Evolutionary conservation across 352 stramenopile species (phyloP), one percentile per base, ranked within the genome.

Genomic region (Aphanomyces astaci): DNA sequence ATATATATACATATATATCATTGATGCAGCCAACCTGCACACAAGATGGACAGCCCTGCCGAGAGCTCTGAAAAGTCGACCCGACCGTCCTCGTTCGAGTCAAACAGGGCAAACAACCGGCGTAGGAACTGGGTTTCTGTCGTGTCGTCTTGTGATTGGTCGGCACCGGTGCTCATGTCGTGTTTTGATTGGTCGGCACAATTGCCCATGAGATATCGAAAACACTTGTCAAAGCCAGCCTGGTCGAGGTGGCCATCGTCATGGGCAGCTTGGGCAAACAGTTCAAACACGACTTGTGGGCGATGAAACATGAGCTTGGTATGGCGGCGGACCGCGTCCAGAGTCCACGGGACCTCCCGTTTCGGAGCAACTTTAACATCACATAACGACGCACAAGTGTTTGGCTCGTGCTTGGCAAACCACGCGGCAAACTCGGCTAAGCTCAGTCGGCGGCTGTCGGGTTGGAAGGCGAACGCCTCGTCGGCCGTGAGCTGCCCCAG

Each of bases 381-480:
- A n/a, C n/a, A n/a, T n/a, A n/a, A n/a, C n/a, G n/a, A n/a, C n/a
- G n/a, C n/a, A n/a, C n/a, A n/a, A n/a, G n/a, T n/a, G n/a, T n/a
- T n/a, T n/a, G 25, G 7, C 30, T 59, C 33, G 30, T 59, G 51
- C 4, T 59, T 59, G 51, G 51, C 51, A 59, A 36, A 59, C 51
- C 51, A 59, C 82, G 84, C 2, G 75, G 72, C 75, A 92, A 96
- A 73, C 83, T 94, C 64, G 78, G 92, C 79, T 74, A 96, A 76
- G 27, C 59, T 73, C 5, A 79, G 27, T 15, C 27, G 54, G n/a
- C n/a, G n/a, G 25, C 27, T 64, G 46, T 63, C 30, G 48, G 71
- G 65, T 19, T 75, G 43, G 4, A 53, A 4, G 31, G 74, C 62
- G 53, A 74, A 75, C 28, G 66, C 71, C 33, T 75, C 53, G 24